phyloP scores from a whole-genome alignment of 768 basidiomycete genomes.

The Suillus sp. region DNA sequence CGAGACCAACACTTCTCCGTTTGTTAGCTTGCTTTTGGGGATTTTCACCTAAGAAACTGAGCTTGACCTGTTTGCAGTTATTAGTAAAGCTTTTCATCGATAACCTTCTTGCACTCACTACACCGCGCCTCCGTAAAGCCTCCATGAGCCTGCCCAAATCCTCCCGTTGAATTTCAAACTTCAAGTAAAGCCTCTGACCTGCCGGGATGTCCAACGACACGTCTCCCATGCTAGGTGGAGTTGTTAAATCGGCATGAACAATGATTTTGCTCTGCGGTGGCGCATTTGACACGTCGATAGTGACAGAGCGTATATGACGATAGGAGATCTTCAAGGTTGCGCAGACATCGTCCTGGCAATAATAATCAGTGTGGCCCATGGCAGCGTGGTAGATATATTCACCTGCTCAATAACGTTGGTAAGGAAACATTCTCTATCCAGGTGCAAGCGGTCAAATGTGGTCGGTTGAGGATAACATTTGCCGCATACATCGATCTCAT shows the following conservation, averaged over 20 bases:
- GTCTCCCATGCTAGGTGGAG: constrained; percentile 43
- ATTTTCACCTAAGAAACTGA: constrained; percentile 27
- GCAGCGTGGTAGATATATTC: background rate
- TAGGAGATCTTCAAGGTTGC: constrained; percentile 56
- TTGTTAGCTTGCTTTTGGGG: constrained; percentile 19
- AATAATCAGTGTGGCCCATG: constrained; percentile 11
- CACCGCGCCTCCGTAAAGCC: constrained; percentile 44
- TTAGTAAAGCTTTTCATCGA: background rate
- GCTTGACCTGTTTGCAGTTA: constrained; percentile 29
- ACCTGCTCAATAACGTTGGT: constrained; percentile 42
- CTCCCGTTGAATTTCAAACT: constrained; percentile 41
- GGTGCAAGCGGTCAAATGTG: constrained; percentile 47
- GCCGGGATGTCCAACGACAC: constrained; percentile 24
- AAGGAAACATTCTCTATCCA: constrained; percentile 54
- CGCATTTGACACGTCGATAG: constrained; percentile 26
- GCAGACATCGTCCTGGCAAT: constrained; percentile 45
- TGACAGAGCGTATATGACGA: constrained; percentile 30
- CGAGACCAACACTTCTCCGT: constrained; percentile 29
- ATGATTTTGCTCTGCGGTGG: constrained; percentile 20
- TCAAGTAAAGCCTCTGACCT: constrained; percentile 29
- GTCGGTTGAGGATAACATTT: constrained; percentile 37
- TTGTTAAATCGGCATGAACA: constrained; percentile 36
- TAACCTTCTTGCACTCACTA: constrained; percentile 40
- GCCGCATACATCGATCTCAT: constrained; percentile 41
- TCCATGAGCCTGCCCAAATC: constrained; percentile 42